Conservation (phyloP, 148 eudicot genomes). For the Vaccinium macrocarpon region DNA sequence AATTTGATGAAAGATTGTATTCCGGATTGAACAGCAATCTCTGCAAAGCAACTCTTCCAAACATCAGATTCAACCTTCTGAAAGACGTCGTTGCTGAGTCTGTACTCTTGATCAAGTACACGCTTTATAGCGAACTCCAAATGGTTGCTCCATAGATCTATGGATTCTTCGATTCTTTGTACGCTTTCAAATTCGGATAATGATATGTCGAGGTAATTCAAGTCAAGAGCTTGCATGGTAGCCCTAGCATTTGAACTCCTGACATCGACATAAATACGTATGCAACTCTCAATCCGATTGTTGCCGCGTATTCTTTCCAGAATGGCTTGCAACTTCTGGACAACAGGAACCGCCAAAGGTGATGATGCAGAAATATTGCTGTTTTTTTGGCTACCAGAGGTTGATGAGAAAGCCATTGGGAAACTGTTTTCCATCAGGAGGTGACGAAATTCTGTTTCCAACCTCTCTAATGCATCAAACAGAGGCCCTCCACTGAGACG, state of each 20-base stretch:
- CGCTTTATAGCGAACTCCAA: slow-evolving; percentile 59
- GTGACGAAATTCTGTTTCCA: slow-evolving; percentile 46
- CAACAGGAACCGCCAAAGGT: slow-evolving; percentile 25
- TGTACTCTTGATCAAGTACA: slow-evolving; percentile 49
- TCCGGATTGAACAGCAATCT: slow-evolving; percentile 50
- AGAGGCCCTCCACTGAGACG: slow-evolving; percentile 45
- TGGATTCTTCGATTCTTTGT: slow-evolving; percentile 46
- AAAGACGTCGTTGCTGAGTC: slow-evolving; percentile 45
- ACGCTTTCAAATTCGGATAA: slow-evolving; percentile 58
- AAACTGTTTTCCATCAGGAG: slow-evolving; percentile 38
- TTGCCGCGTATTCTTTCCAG: slow-evolving; percentile 45
- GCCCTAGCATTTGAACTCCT: slow-evolving; percentile 45
- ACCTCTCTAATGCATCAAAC: slow-evolving; percentile 37
- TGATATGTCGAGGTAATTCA: slow-evolving; percentile 47
- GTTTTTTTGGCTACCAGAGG: not conserved
- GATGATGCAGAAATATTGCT: not conserved
- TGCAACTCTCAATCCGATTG: slow-evolving; percentile 42
- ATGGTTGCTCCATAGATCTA: slow-evolving; percentile 59
- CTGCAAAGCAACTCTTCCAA: slow-evolving; percentile 49
- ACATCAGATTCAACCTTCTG: slow-evolving; percentile 32
- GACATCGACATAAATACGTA: slow-evolving; percentile 45
- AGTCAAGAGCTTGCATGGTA: slow-evolving; percentile 45
- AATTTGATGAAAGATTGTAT: slow-evolving; percentile 51
- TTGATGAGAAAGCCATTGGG: slow-evolving; percentile 11
- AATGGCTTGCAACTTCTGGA: slow-evolving; percentile 50